These are phyloP conservation scores for Tagetes erecta DNA, from an alignment of 129 eudicot genomes.

Conservation along the genomic window DNA sequence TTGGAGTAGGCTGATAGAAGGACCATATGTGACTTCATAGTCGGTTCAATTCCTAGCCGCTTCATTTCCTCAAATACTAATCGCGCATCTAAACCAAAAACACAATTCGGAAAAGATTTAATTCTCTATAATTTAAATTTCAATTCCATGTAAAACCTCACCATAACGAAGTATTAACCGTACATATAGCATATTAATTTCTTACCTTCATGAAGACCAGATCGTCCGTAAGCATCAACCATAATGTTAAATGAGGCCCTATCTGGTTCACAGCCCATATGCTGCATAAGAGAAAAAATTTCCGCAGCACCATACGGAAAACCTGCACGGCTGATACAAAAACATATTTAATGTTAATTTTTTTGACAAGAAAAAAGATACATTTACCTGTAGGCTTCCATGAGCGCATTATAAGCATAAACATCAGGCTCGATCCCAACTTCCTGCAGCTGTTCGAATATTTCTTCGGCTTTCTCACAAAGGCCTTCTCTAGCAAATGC, in stretches of 20 bases:
- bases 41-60: constrained; percentile 69
- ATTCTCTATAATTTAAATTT: too few species aligned
- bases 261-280: constrained; percentile 94
- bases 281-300: constrained; percentile 85
- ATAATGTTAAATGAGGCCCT: constrained; percentile 86
- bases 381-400: constrained; percentile 54
- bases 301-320: constrained; percentile 88
- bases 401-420: constrained; percentile 88
- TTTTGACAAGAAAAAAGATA: not conserved
- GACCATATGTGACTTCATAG: constrained; percentile 95
- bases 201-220: constrained; percentile 82
- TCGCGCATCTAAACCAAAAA: too few species aligned
- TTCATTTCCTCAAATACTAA: constrained; percentile 67
- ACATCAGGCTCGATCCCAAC: constrained; percentile 93
- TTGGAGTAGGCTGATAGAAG: constrained; percentile 79
- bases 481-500: constrained; percentile 95
- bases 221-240: constrained; percentile 95
- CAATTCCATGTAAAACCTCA: too few species aligned
- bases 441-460: constrained; percentile 84
- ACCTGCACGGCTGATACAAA: constrained; percentile 76
- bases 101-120: too few species aligned
- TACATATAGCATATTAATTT: not conserved
- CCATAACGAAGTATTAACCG: too few species aligned
- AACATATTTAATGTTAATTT: not conserved
- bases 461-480: constrained; percentile 91